A percentile compares a stretch with the other conserved stretches of the same genome.
Conservation (phyloP, 2,329 filamentous ascomycete species). For the Xenoacremonium recifei region DNA sequence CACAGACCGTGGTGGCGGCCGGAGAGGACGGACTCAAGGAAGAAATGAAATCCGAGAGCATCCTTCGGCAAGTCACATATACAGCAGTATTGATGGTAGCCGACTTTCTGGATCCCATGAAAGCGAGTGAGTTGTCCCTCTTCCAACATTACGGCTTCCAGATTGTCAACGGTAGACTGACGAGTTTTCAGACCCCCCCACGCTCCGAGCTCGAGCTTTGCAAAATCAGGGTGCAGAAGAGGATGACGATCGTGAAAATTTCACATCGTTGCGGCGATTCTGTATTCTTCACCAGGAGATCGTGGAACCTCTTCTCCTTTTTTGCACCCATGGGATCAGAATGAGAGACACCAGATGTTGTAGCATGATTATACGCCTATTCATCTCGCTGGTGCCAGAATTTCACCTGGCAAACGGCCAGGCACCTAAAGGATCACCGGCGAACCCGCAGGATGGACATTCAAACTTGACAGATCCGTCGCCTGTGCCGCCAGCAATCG, state of each 20-base stretch:
- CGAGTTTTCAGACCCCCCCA: constrained; percentile 29
- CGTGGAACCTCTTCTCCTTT: constrained; percentile 84
- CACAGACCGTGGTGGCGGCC: constrained; percentile 60
- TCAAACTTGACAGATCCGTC: constrained; percentile 34
- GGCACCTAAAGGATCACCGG: constrained; percentile 20
- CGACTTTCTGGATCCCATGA: constrained; percentile 76
- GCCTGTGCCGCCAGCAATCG: constrained; percentile 52
- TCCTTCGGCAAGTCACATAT: constrained; percentile 88
- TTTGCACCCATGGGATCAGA: constrained; percentile 85
- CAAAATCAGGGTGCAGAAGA: constrained; percentile 17
- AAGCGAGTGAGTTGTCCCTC: constrained; percentile 56
- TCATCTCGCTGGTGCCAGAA: constrained; percentile 79
- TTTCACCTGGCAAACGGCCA: constrained; percentile 60
- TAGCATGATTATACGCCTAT: constrained; percentile 79
- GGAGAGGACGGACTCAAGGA: constrained; percentile 79
- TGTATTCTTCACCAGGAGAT: constrained; percentile 75
- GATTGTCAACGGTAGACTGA: constrained; percentile 15
- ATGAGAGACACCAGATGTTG: constrained; percentile 90
- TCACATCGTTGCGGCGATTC: constrained; percentile 72
- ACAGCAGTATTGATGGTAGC: constrained; percentile 90
- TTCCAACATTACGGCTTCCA: neutral
- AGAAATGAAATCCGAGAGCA: constrained; percentile 98
- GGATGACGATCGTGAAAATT: constrained; percentile 35
- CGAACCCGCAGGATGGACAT: constrained; percentile 24
- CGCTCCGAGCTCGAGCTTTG: constrained; percentile 25